A percentile compares a stretch with the other conserved stretches of the same genome.
Conservation (phyloP, 2,329 filamentous ascomycete genomes). For the Alternaria novae-zelandiae region DNA sequence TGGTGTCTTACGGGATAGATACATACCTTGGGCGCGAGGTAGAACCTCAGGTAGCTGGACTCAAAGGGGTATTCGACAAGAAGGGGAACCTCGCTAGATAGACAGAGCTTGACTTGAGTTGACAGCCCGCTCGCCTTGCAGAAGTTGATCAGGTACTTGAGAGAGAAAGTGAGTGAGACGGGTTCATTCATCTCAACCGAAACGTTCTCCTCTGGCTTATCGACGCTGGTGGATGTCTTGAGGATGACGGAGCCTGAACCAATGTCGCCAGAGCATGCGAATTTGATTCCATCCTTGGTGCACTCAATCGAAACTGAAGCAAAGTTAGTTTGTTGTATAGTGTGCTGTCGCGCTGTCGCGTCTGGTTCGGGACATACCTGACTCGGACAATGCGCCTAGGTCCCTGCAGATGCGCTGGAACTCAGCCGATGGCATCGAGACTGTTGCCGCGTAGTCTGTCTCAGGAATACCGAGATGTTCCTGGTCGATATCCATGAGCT, state of each 20-base stretch:
- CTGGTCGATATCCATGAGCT: slow-evolving; percentile 99
- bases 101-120: slow-evolving; percentile 82
- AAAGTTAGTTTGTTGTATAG: slow-evolving; percentile 27
- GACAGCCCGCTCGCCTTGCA: slow-evolving; percentile 95
- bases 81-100: slow-evolving; percentile 95
- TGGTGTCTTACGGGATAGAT: not conserved
- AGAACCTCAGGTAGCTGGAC: slow-evolving; percentile 96
- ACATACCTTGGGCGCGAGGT: slow-evolving; percentile 93
- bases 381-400: slow-evolving; percentile 90
- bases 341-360: not conserved
- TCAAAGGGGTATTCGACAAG: slow-evolving; percentile 87
- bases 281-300: slow-evolving; percentile 96
- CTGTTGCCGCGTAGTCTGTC: slow-evolving; percentile 95
- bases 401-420: slow-evolving; percentile 96
- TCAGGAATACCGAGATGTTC: slow-evolving; percentile 98
- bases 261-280: slow-evolving; percentile 91
- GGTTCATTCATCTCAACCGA: slow-evolving; percentile 91
- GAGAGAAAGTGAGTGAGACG: slow-evolving; percentile 92
- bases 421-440: slow-evolving; percentile 85
- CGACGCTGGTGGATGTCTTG: slow-evolving; percentile 79
- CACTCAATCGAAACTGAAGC: slow-evolving; percentile 87
- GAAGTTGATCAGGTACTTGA: slow-evolving; percentile 99
- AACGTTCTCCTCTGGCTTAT: slow-evolving; percentile 85
- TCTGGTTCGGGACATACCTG: slow-evolving; percentile 66
- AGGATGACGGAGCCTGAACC: slow-evolving; percentile 93